Evolutionary conservation across 352 stramenopile genomes (phyloP).

Genomic region (Phytophthora rubi): DNA sequence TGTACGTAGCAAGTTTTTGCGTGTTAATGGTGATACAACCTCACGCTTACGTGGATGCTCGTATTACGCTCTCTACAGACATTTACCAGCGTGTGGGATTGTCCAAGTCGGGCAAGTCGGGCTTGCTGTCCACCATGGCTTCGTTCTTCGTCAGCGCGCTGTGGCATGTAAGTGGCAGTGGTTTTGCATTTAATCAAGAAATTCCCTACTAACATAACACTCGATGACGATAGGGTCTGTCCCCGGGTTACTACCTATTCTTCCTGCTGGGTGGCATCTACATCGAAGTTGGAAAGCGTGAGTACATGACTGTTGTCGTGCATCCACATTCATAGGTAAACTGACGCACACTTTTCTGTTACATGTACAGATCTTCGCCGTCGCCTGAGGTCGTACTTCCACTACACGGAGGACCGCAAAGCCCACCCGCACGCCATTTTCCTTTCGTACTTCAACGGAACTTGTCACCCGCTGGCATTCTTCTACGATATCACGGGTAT

Average conservation of each 20-base stretch:
- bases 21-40: neutral
- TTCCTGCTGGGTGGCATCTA: constrained; percentile 87
- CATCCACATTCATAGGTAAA: neutral
- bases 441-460: constrained; percentile 78
- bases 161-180: constrained; percentile 71
- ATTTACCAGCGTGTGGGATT: constrained; percentile 87
- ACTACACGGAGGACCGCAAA: constrained; percentile 86
- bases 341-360: constrained; percentile 6
- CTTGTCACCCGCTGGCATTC: constrained; percentile 76
- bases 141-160: constrained; percentile 86
- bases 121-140: constrained; percentile 73
- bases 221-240: constrained; percentile 60
- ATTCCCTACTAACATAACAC: constrained; percentile 19
- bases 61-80: constrained; percentile 42
- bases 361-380: constrained; percentile 63
- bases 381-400: constrained; percentile 77
- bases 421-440: constrained; percentile 84
- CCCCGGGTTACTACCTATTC: constrained; percentile 89
- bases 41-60: neutral
- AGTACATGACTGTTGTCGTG: constrained; percentile 15
- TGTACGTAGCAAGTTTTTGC: constrained; percentile 44
- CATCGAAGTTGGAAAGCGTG: constrained; percentile 88
- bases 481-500: constrained; percentile 80
- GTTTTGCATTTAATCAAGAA: neutral
- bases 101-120: constrained; percentile 81